These are phyloP conservation scores for Senna tora DNA, from an alignment of 306 rosid species.

Conservation along the genomic window DNA sequence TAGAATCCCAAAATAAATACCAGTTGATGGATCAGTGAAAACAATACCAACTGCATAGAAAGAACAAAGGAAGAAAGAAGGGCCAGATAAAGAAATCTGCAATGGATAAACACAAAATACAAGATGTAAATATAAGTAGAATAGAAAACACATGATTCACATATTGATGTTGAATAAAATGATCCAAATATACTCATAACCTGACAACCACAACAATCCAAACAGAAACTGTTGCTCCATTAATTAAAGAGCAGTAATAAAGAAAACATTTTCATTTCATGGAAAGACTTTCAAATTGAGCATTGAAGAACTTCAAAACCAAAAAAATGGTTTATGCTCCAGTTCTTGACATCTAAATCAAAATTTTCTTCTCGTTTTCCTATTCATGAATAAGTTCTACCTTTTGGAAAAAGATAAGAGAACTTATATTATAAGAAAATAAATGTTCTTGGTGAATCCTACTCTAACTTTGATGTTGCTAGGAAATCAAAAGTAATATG, in stretches of 20 bases:
- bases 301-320: conserved; percentile 17
- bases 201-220: conserved; percentile 9
- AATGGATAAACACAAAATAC: conserved; percentile 28
- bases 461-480: not conserved
- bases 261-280: not conserved
- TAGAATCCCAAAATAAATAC: conserved; percentile 40
- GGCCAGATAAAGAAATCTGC: conserved; percentile 24
- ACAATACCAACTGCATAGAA: conserved; percentile 15
- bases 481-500: not conserved
- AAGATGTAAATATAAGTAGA: not conserved
- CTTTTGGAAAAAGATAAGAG: not conserved
- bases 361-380: conserved; percentile 1
- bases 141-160: conserved; percentile 12
- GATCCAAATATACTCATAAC: not conserved
- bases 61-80: conserved; percentile 17
- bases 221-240: conserved; percentile 23
- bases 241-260: conserved; percentile 3
- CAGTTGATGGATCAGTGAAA: conserved; percentile 34
- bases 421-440: not conserved
- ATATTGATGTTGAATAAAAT: not conserved
- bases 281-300: not conserved
- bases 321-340: conserved; percentile 11
- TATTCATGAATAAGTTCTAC: conserved; percentile 1
- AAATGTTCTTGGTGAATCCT: conserved; percentile 11
- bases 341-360: conserved; percentile 6